These are phyloP conservation scores for Magnolia changhungtana DNA, from an alignment of 164 flowering plant genomes.

Conservation along the genomic window DNA sequence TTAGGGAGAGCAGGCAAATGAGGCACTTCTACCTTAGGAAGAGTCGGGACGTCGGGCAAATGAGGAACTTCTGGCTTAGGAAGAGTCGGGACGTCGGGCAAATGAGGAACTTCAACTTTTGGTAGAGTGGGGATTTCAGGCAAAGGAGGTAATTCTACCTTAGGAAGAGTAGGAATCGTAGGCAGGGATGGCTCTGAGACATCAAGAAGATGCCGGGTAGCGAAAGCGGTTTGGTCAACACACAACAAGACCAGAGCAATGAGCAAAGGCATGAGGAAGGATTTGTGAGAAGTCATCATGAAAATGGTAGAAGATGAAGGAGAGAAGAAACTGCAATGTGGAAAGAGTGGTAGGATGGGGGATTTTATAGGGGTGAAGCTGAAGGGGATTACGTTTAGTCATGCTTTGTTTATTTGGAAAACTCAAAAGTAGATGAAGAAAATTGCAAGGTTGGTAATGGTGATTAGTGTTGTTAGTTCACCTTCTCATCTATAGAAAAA, in stretches of 20 bases:
- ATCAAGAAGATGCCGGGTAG: not conserved
- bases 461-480: not conserved
- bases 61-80: not conserved
- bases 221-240: not conserved
- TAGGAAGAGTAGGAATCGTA: not conserved
- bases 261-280: not conserved
- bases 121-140: not conserved
- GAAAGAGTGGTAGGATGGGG: not conserved
- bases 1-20: slow-evolving; percentile 1
- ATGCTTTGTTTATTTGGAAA: not conserved
- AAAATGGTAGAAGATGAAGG: not conserved
- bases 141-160: not conserved
- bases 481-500: not conserved
- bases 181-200: not conserved
- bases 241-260: not conserved
- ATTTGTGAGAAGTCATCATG: not conserved
- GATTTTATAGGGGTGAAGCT: not conserved
- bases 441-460: not conserved
- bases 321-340: not conserved
- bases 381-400: not conserved
- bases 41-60: not conserved
- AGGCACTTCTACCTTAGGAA: not conserved
- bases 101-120: not conserved
- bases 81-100: not conserved
- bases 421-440: not conserved